These are phyloP conservation scores for Penicillium sp. DNA, from an alignment of 2,329 filamentous ascomycete genomes.

Conservation along the genomic window DNA sequence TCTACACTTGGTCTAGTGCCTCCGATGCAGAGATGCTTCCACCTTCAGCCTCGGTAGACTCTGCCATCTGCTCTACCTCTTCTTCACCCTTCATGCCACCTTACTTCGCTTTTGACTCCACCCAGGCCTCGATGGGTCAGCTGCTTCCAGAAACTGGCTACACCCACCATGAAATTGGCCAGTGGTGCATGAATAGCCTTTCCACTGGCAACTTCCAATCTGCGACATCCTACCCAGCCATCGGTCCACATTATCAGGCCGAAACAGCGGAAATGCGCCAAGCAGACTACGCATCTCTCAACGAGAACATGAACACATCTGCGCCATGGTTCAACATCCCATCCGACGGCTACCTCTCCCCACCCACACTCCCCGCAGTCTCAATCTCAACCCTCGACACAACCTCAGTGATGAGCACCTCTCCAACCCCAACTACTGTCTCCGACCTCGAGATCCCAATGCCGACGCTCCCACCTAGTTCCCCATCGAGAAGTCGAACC, in stretches of 20 bases:
- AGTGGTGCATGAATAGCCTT: slow-evolving; percentile 23
- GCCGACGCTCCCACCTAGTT: slow-evolving; percentile 8
- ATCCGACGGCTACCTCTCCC: slow-evolving; percentile 16
- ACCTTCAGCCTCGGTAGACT: slow-evolving; percentile 8
- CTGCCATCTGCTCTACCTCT: neutral
- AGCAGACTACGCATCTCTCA: slow-evolving; percentile 6
- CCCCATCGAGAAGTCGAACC: slow-evolving; percentile 5
- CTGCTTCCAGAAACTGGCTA: slow-evolving; percentile 9
- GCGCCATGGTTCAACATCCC: slow-evolving; percentile 10
- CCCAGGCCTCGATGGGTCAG: neutral
- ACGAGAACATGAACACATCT: slow-evolving; percentile 3
- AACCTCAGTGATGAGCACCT: slow-evolving; percentile 12
- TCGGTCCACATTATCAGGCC: neutral
- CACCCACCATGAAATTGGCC: slow-evolving; percentile 18
- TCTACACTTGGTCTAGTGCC: slow-evolving; percentile 21
- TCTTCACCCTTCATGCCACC: slow-evolving; percentile 16
- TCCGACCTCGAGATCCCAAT: slow-evolving; percentile 17
- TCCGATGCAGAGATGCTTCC: slow-evolving; percentile 14
- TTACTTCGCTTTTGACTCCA: slow-evolving; percentile 9
- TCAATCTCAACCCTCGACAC: slow-evolving; percentile 7
- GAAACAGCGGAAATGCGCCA: slow-evolving; percentile 5
- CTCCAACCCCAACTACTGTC: slow-evolving; percentile 11
- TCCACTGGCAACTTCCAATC: slow-evolving; percentile 7
- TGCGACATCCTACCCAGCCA: slow-evolving; percentile 3
- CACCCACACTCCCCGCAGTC: neutral